These are phyloP conservation scores for Talaromyces piceae DNA, from an alignment of 2,329 filamentous ascomycete species.

Conservation along the genomic window DNA sequence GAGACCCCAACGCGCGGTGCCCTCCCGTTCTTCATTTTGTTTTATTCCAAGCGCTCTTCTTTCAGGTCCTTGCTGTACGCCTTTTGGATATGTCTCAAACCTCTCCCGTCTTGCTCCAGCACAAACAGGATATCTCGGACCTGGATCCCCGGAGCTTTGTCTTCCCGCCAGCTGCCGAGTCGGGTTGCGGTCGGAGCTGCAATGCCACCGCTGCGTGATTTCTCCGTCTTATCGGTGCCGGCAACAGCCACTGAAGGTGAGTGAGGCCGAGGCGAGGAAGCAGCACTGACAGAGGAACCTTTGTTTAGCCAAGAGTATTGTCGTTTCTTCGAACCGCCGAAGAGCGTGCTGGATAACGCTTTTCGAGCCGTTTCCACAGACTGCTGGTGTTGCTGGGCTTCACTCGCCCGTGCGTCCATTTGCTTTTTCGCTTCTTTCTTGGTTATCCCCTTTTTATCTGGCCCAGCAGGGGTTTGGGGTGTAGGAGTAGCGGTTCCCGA, in stretches of 20 bases:
- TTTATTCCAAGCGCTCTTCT: conserved; percentile 28
- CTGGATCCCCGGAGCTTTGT: conserved; percentile 71
- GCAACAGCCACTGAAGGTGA: conserved; percentile 17
- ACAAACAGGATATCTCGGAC: conserved; percentile 73
- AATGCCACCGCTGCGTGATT: conserved; percentile 22
- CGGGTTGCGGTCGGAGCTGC: conserved; percentile 45
- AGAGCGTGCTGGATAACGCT: conserved; percentile 48
- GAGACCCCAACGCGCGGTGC: background rate
- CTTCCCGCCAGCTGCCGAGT: conserved; percentile 70
- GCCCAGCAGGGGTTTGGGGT: conserved; percentile 39
- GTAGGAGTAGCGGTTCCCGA: conserved; percentile 48
- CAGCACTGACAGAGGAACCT: conserved; percentile 26
- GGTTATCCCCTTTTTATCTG: conserved; percentile 59
- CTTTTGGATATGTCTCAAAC: conserved; percentile 36
- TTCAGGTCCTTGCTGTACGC: conserved; percentile 37
- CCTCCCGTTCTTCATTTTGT: background rate
- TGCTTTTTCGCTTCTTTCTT: conserved; percentile 84
- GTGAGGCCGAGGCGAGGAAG: conserved; percentile 30
- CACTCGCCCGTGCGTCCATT: conserved; percentile 64
- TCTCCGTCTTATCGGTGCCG: conserved; percentile 21
- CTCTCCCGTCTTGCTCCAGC: conserved; percentile 66
- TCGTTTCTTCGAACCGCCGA: conserved; percentile 37
- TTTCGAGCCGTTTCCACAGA: conserved; percentile 77
- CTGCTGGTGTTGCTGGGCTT: conserved; percentile 69
- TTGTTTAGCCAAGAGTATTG: conserved; percentile 40